Base-by-base conservation (phyloP, 140 eudicot species). In the Erigeron philadelphicus region DNA sequence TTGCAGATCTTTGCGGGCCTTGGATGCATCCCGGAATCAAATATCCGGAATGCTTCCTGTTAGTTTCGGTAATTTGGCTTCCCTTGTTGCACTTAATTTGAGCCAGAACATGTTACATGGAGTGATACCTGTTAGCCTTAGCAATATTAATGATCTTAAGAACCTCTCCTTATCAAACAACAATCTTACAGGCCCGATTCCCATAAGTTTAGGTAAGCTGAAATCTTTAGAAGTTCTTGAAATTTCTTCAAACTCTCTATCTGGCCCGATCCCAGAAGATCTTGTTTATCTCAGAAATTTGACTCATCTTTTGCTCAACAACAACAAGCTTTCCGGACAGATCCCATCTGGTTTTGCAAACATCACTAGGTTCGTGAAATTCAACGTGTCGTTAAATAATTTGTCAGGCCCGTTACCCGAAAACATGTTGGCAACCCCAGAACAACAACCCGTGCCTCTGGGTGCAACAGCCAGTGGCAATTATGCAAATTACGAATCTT, bases 281-380 rank as follows among this genome's bases (percentile, higher is more conserved):
- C 72, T 88, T 66, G 94, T 70, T 55, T 70, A 82, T 43, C 54
- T 88, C 44, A 78, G 79, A 70, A 84, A 86, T 64, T 47, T 88
- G 16, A 81, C 84, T 0, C 74, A 75, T 67, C 81, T 88, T 52
- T 60, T 81, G 45, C 88, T 88, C 71, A 82, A 84, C 82, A 80
- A 88, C 79, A 88, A 88, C 71, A 81, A 80, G 11, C 73, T 88
- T 60, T 83, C 96, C 0, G 94, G 96, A 8, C 77, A 55, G 57
- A 68, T 88, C 7, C 94, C 96, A 10, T 45, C 81, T 1, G 85
- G 75, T 11, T 70, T 88, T 61, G 75, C 76, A 19, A 85, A 79
- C 65, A 40, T 72, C 43, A 64, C 90, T 16, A 77, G 75, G 8
- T 78, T 82, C 8, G 23, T 71, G n/a, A 71, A 59, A 42, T 84